Evolutionary conservation across 2,329 filamentous ascomycete species (phyloP), one percentile per base, ranked within the genome.

Genomic region (Fusarium solani-melongenae): DNA sequence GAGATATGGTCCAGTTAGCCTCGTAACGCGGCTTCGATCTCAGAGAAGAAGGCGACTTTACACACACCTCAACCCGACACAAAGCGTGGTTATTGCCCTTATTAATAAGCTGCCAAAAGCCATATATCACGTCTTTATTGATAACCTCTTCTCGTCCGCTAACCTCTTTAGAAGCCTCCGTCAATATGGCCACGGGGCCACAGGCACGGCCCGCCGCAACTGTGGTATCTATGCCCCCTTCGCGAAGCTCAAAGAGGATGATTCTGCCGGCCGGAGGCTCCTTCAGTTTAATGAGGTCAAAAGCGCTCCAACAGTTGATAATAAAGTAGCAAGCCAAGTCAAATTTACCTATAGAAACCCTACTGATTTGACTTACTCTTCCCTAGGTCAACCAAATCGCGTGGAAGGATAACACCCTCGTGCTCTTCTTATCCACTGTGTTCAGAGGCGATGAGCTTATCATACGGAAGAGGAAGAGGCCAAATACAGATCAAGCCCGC

Each of bases 51-150:
- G 38, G 17, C 8, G 10, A n/a, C 38, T 39, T 10, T 39, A 10
- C 5, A 39, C 9, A 20, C 9, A 9, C 41, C 46, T 71, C 2
- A 71, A 69, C 62, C 62, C 58, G 36, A 72, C 60, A 31, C 55
- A 72, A 44, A 33, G 29, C 31, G 56, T 69, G 22, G 62, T 71
- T 62, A 27, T 69, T 69, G 29, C 55, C 63, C 70, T 72, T 49
- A 20, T 69, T 56, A 62, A 63, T 44, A 14, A 22, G 33, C 67
- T 72, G 34, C 66, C 49, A 44, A 44, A 29, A 14, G 60, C 56
- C 15, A 70, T 17, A 44, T 67, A 69, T 59, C 55, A 72, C 60
- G 56, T 69, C 62, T 66, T 67, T 22, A 34, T 70, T 22, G 59
- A 70, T 51, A 70, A 70, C 46, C 65, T 71, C 22, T 71, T 71